phyloP scores from a whole-genome alignment of 1,284 basidiomycete genomes.

The Puccinia novopanici region DNA sequence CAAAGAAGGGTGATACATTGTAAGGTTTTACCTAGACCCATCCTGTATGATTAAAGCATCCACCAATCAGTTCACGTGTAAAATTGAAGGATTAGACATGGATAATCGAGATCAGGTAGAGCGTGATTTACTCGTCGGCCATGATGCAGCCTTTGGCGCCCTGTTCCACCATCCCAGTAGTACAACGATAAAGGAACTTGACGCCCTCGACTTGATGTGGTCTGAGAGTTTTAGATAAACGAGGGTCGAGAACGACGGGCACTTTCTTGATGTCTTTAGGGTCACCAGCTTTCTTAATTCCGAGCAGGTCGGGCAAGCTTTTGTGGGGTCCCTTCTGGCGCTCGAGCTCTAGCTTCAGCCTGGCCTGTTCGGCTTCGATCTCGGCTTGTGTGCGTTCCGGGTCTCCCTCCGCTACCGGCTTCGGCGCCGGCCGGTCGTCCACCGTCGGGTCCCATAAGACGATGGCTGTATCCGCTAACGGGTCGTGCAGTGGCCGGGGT shows the following conservation, averaged over 20 bases:
- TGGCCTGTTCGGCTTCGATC: slow-evolving; percentile 27
- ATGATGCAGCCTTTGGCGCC: slow-evolving; percentile 91
- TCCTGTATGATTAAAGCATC: slow-evolving; percentile 15
- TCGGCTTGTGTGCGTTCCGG: slow-evolving; percentile 64
- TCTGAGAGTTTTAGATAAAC: slow-evolving; percentile 79
- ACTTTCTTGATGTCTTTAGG: slow-evolving; percentile 68
- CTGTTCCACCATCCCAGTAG: slow-evolving; percentile 86
- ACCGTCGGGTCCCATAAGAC: slow-evolving; percentile 96
- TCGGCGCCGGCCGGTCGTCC: slow-evolving; percentile 72
- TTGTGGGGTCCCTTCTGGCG: slow-evolving; percentile 69
- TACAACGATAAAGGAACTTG: slow-evolving; percentile 95
- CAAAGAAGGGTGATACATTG: slow-evolving; percentile 96
- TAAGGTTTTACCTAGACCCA: slow-evolving; percentile 71
- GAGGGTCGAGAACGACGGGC: slow-evolving; percentile 93
- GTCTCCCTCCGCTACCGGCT: slow-evolving; percentile 36
- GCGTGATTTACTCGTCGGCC: slow-evolving; percentile 94
- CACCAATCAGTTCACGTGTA: not conserved
- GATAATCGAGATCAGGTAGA: not conserved
- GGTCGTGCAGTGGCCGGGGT: slow-evolving; percentile 89
- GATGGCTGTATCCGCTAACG: slow-evolving; percentile 96
- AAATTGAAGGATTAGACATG: not conserved
- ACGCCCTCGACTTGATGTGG: slow-evolving; percentile 99
- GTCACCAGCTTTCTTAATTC: slow-evolving; percentile 66
- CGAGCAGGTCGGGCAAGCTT: slow-evolving; percentile 79
- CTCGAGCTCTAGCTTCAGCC: slow-evolving; percentile 62